Base-by-base conservation (phyloP, 345 rosid species). In the Mallotus nudiflorus region DNA sequence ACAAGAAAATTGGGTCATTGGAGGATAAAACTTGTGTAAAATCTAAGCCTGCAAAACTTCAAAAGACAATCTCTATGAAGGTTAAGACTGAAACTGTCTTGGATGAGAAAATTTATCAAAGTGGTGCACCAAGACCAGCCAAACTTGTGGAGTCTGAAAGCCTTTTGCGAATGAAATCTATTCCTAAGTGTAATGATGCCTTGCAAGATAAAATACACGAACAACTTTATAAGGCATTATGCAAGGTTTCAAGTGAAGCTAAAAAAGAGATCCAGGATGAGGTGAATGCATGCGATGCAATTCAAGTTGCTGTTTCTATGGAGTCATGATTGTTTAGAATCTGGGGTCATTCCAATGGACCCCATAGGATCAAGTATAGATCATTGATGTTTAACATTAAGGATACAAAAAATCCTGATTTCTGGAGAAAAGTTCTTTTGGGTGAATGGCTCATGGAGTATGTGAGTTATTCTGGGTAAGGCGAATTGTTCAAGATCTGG, bases 341-440 rank as follows among this genome's bases (percentile, higher is more conserved):
- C 3, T 65, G 69, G 69, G 69, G 69, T 1, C 69, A 19, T 18
- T 49, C 69, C 5, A 48, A 28, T 65, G 69, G 69, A 3, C 49
- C 69, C 4, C 8, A 31, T 19, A 65, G 49, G 69, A n/a, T 50
- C 28, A 65, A 65, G 69, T 49, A 65, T 5, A 46, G 69, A 11
- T 65, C 69, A 11, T 35, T 65, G 28, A 46, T 65, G 39, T 65
- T 65, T 19, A 65, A 65, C 39, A 16, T 65, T 3, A 65, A 48
- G 69, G 56, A 65, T 49, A 19, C 56, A 18, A 49, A 49, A n/a
- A 49, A 65, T 37, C 69, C 69, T 22, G 69, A 65, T 50, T 65
- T 65, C 54, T 15, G 57, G 28, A 65, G 57, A 37, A 65, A 48
- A 50, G 22, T 65, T 12, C 69, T 65, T 18, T 57, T 65, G 10